These are phyloP conservation scores for Collybiopsis luxurians DNA, from an alignment of 768 basidiomycete genomes.

Conservation along the genomic window DNA sequence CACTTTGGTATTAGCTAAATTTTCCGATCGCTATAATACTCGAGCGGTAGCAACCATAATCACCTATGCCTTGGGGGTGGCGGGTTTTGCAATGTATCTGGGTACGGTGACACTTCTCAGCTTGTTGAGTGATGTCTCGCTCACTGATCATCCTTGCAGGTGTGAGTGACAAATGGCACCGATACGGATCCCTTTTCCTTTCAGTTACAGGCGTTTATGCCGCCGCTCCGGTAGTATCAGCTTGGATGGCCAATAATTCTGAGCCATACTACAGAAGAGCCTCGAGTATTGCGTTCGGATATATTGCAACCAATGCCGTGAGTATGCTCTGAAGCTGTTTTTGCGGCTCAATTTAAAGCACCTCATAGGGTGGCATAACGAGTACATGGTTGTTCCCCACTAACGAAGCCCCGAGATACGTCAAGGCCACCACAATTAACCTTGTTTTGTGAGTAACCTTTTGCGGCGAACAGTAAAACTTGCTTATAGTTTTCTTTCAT, in stretches of 20 bases:
- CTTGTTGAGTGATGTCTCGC: no score
- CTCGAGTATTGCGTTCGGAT: constrained; percentile 32
- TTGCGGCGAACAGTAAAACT: not conserved
- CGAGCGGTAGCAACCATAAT: no score
- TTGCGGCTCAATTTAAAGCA: not conserved
- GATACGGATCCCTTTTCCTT: constrained; percentile 35
- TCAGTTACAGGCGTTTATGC: constrained; percentile 28
- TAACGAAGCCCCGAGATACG: constrained; percentile 2
- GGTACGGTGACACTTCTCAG: not conserved
- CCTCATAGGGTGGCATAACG: constrained; percentile 26
- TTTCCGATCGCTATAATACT: no score
- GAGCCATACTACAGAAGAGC: constrained; percentile 34
- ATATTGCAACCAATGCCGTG: constrained; percentile 29
- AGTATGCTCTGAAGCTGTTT: not conserved
- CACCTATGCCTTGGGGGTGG: constrained; percentile 23
- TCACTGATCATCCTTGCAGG: not conserved
- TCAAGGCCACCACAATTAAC: not conserved
- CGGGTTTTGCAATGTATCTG: constrained; percentile 34
- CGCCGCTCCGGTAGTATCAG: constrained; percentile 27
- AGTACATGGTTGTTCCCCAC: constrained; percentile 31
- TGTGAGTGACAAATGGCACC: constrained; percentile 17
- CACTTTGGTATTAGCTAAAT: no score
- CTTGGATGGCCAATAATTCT: constrained; percentile 40
- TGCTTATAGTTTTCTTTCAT: no score
- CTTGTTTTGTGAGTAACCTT: constrained; percentile 2